These are phyloP conservation scores for Pseudoscleropodium purum DNA, from an alignment of 225 moss, liverwort and hornwort genomes.

Conservation along the genomic window DNA sequence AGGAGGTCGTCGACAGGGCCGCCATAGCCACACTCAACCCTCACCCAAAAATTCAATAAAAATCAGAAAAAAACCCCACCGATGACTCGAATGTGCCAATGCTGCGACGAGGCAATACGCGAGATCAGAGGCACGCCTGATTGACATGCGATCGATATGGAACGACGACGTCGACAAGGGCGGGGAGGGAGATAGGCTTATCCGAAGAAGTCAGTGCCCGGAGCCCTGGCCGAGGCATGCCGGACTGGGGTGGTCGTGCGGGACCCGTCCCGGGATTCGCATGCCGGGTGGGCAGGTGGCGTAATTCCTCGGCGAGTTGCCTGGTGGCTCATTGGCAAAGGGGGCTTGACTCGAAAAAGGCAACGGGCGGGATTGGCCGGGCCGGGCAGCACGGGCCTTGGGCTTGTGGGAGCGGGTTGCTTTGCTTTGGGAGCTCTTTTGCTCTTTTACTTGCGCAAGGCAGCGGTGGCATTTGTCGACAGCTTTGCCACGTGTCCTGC, in stretches of 20 bases:
- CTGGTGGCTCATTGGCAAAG: neutral
- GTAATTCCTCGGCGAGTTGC: neutral
- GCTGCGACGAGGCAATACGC: neutral
- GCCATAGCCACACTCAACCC: constrained; percentile 25
- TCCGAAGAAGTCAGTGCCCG: neutral
- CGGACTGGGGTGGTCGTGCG: neutral
- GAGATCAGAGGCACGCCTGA: neutral
- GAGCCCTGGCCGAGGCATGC: neutral
- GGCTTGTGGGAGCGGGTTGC: neutral
- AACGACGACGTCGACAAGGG: neutral
- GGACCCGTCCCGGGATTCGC: neutral
- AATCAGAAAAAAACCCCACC: too few species aligned
- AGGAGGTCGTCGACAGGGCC: constrained; percentile 14
- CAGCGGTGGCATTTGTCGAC: constrained; percentile 9
- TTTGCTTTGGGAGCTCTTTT: constrained; percentile 1
- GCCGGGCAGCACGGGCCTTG: neutral
- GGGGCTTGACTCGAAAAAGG: neutral
- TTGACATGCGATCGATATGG: neutral
- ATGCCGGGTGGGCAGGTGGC: neutral
- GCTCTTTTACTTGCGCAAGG: neutral
- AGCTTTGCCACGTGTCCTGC: neutral
- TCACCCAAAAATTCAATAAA: neutral
- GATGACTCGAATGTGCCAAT: neutral
- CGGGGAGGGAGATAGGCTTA: constrained; percentile 9
- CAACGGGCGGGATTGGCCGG: neutral